These are phyloP conservation scores for Scheffersomyces quercinus DNA, from an alignment of 1,139 yeast genomes.

Conservation along the genomic window DNA sequence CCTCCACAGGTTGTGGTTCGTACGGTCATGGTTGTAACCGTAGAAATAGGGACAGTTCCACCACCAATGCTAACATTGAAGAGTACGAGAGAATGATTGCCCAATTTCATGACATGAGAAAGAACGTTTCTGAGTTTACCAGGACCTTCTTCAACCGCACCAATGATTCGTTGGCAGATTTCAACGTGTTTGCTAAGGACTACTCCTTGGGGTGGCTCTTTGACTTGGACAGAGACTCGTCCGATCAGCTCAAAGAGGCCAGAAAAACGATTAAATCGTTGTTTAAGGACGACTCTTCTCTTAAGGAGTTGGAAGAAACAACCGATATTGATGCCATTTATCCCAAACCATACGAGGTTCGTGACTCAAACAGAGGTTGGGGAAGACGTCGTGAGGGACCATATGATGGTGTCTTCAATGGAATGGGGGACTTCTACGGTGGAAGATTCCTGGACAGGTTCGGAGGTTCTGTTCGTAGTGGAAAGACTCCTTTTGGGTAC, in stretches of 20 bases:
- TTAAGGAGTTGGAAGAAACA: constrained; percentile 2
- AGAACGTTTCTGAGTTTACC: constrained; percentile 17
- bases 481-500: constrained; percentile 46
- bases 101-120: constrained; percentile 19
- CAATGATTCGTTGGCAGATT: constrained; percentile 23
- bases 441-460: constrained; percentile 1
- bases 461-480: constrained; percentile 5
- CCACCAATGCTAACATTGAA: background rate
- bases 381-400: background rate
- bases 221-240: constrained; percentile 8
- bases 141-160: constrained; percentile 22
- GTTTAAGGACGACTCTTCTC: constrained; percentile 3
- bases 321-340: constrained; percentile 3
- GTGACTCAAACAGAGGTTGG: background rate
- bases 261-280: constrained; percentile 5
- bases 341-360: constrained; percentile 2
- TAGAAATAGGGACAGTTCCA: too few species aligned
- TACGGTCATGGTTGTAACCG: too few species aligned
- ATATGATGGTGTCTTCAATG: background rate
- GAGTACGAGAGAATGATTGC: constrained; percentile 20
- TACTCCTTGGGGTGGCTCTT: constrained; percentile 17
- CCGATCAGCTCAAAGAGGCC: constrained; percentile 3
- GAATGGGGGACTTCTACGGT: constrained; percentile 1
- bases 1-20: too few species aligned
- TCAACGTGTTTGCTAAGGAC: constrained; percentile 25